Evolutionary conservation across 768 basidiomycete genomes (phyloP), one percentile per base, ranked within the genome.

Genomic region (Termitomyces sp.): DNA sequence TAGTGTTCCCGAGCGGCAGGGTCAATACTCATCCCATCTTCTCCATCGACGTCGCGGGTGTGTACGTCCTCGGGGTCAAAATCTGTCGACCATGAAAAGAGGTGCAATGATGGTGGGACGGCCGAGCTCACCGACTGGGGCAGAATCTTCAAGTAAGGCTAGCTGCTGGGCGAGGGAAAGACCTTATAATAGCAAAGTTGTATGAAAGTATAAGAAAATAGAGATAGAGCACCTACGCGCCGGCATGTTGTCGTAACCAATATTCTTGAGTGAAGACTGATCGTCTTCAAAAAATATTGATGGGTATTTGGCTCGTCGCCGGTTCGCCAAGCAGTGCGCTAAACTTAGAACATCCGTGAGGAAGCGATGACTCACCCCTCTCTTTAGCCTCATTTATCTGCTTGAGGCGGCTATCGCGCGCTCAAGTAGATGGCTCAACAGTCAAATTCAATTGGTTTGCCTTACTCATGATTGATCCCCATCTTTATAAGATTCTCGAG

Each of bases 121-220:
- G n/a, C 17, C 26, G 46, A 21, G 70, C 79, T 57, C 64, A 87
- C 92, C 89, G 37, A 75, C 70, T 47, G 88, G 88, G 11, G 84
- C 78, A 21, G 84, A 71, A 50, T 89, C 82, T 45, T 90, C 80
- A 24, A 98, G 81, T 64, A 87, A 80, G 37, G 87, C 87, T 41
- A 97, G 82, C 65, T 96, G 93, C 66, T 95, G 81, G 3, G 83
- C 84, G 24, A 90, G 77, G 3, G 87, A 83, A 35, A 87, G 67
- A 19, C 74, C 76, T 78, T 34, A 1, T 24, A 0, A 35, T 17
- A 37, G 28, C 21, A 32, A n/a, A 28, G 11, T n/a, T 28, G 2
- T 3, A 37, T 40, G 7, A 30, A 38, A 28, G 26, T 2, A 15
- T 2, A 21, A 15, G 10, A 2, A 10, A 2, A 11, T 26, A 21